A percentile compares a stretch with the other conserved stretches of the same genome.
Conservation (phyloP, 352 stramenopile species). For the Aphanomyces invadans region DNA sequence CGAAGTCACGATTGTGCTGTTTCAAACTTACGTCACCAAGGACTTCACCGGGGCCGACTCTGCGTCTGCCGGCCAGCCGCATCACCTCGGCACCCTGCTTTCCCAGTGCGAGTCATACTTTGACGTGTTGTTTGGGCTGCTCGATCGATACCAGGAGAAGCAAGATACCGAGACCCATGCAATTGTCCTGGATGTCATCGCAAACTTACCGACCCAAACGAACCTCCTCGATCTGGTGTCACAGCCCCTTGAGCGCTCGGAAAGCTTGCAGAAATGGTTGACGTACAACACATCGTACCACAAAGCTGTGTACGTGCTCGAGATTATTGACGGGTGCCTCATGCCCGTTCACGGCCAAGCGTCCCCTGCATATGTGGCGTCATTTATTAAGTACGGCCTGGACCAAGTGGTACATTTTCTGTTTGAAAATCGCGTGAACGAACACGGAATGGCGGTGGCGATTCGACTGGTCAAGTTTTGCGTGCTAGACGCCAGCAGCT, state of each 20-base stretch:
- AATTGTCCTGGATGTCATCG: conserved; percentile 69
- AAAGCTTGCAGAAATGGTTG: conserved; percentile 10
- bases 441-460: conserved; percentile 64
- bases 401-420: conserved; percentile 80
- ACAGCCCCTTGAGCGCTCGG: conserved; percentile 11
- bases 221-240: conserved; percentile 57
- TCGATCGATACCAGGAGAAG: conserved; percentile 54
- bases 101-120: conserved; percentile 63
- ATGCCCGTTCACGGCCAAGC: conserved; percentile 31
- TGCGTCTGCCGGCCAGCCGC: conserved; percentile 14
- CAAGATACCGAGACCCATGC: conserved; percentile 51
- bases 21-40: conserved; percentile 58
- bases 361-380: conserved; percentile 53
- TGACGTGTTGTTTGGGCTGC: conserved; percentile 71
- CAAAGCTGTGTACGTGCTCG: conserved; percentile 77
- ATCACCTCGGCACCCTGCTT: conserved; percentile 62
- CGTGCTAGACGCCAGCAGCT: conserved; percentile 47
- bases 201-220: conserved; percentile 71
- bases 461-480: conserved; percentile 80
- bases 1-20: conserved; percentile 68
- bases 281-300: conserved; percentile 45
- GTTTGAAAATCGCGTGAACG: conserved; percentile 62
- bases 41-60: neutral
- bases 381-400: conserved; percentile 71
- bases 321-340: conserved; percentile 80